A percentile compares a stretch with the other conserved stretches of the same genome.
These are phyloP conservation scores for Yarrowia yakushimensis DNA, from an alignment of 805 yeast species.

Conservation along the genomic window DNA sequence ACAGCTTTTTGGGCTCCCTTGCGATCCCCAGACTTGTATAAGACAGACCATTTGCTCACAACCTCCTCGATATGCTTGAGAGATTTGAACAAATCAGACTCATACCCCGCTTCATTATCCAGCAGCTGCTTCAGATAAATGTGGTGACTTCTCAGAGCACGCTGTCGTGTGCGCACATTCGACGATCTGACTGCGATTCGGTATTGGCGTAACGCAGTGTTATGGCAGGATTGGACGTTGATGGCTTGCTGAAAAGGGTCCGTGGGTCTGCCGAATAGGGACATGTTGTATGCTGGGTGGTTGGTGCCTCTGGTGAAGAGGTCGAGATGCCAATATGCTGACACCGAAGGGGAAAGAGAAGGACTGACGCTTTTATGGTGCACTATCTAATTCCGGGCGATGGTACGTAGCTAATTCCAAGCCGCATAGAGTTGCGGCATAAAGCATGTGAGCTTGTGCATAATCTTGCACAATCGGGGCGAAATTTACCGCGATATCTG, in stretches of 20 bases:
- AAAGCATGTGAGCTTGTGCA: slow-evolving; percentile 20
- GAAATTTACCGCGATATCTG: background rate
- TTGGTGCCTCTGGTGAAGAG: background rate
- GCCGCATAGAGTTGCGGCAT: slow-evolving; percentile 20
- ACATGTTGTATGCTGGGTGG: background rate
- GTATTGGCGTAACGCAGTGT: slow-evolving; percentile 1
- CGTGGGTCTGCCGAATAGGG: slow-evolving; percentile 7
- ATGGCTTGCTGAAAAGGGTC: slow-evolving; percentile 15
- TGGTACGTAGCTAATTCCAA: background rate
- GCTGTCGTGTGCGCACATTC: slow-evolving; percentile 5
- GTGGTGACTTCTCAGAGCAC: slow-evolving; percentile 11
- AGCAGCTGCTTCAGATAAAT: slow-evolving; percentile 6
- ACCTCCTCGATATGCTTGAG: slow-evolving; percentile 5
- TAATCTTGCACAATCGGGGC: slow-evolving; percentile 7
- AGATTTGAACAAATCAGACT: slow-evolving; percentile 4
- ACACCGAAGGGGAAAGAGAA: background rate
- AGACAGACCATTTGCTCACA: background rate
- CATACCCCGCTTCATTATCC: slow-evolving; percentile 11
- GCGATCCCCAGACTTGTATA: background rate
- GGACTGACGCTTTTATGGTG: background rate
- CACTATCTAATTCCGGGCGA: background rate
- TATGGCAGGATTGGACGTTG: slow-evolving; percentile 7
- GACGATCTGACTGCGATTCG: slow-evolving; percentile 10
- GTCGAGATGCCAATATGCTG: background rate
- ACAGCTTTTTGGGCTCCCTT: slow-evolving; percentile 1